Evolutionary conservation across 2,329 filamentous ascomycete genomes (phyloP).

Genomic region (Decorospora gaudefroyi): DNA sequence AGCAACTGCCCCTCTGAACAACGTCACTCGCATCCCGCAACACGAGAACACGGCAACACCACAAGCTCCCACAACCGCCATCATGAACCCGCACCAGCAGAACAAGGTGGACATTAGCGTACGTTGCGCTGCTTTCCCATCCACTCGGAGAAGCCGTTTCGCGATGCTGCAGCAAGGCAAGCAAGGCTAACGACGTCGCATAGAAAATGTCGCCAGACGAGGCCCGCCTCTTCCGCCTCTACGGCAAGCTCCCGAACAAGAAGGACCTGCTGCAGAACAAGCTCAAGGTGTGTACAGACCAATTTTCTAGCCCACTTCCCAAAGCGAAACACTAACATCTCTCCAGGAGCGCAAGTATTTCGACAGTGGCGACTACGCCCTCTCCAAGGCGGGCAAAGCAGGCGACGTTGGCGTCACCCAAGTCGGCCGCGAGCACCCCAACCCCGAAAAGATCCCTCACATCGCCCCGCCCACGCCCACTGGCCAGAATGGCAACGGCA

Average conservation of each 20-base stretch:
- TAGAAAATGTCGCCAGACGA: slow-evolving; percentile 93
- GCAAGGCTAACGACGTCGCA: slow-evolving; percentile 25
- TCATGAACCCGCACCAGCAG: slow-evolving; percentile 95
- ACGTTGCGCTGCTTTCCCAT: slow-evolving; percentile 51
- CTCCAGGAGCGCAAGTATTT: slow-evolving; percentile 88
- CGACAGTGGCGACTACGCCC: slow-evolving; percentile 93
- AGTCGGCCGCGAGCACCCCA: slow-evolving; percentile 91
- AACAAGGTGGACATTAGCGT: slow-evolving; percentile 98
- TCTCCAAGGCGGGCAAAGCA: slow-evolving; percentile 96
- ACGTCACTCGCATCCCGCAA: slow-evolving; percentile 20
- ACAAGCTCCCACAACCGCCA: slow-evolving; percentile 22
- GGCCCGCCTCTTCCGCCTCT: slow-evolving; percentile 93
- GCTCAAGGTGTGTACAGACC: slow-evolving; percentile 78
- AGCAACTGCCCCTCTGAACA: slow-evolving; percentile 18
- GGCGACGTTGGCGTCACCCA: slow-evolving; percentile 90
- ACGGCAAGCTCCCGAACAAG: slow-evolving; percentile 96
- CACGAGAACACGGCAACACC: slow-evolving; percentile 5
- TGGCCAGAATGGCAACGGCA: slow-evolving; percentile 42
- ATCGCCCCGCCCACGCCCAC: slow-evolving; percentile 67
- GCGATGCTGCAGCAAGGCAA: slow-evolving; percentile 1
- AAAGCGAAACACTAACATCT: slow-evolving; percentile 19
- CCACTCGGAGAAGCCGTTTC: slow-evolving; percentile 11
- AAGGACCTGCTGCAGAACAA: slow-evolving; percentile 98
- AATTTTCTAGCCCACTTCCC: too few species aligned
- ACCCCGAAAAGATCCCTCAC: slow-evolving; percentile 93